These are phyloP conservation scores for Boletus mariae DNA, from an alignment of 1,284 basidiomycete genomes.

Conservation along the genomic window DNA sequence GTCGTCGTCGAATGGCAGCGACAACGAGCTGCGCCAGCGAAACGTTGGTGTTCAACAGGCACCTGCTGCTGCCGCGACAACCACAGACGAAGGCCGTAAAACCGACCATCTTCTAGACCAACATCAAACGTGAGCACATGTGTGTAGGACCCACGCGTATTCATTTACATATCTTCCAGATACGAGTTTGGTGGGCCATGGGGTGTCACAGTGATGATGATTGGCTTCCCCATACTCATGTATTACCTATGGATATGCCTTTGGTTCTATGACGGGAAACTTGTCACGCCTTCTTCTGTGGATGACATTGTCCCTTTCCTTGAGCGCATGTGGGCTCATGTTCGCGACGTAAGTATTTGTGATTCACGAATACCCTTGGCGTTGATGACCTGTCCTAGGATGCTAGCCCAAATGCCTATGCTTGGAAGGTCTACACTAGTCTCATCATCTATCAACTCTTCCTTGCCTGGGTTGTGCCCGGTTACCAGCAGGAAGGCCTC, in stretches of 20 bases:
- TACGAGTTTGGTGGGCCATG: conserved; percentile 96
- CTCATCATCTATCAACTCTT: conserved; percentile 88
- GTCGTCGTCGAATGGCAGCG: conserved; percentile 28
- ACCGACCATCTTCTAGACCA: conserved; percentile 67
- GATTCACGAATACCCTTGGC: not conserved
- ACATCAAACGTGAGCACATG: conserved; percentile 58
- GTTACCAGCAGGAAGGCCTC: conserved; percentile 90
- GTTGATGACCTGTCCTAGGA: conserved; percentile 50
- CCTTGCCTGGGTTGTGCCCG: conserved; percentile 89
- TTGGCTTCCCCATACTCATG: conserved; percentile 89
- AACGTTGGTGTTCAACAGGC: conserved; percentile 14
- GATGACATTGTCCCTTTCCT: conserved; percentile 82
- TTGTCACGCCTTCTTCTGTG: conserved; percentile 72
- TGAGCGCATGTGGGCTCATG: conserved; percentile 78
- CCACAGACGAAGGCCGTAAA: conserved; percentile 34
- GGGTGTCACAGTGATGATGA: conserved; percentile 93
- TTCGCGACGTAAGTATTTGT: conserved; percentile 59
- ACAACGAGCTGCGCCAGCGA: conserved; percentile 26
- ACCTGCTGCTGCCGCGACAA: conserved; percentile 5
- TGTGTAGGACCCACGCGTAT: conserved; percentile 1
- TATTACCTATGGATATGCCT: conserved; percentile 99
- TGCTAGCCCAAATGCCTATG: conserved; percentile 86
- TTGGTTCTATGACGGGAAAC: conserved; percentile 90
- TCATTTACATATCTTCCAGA: conserved; percentile 37
- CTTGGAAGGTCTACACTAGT: conserved; percentile 86